Conservation (phyloP, 1,284 basidiomycete species). For the Coriolopsis trogii region DNA sequence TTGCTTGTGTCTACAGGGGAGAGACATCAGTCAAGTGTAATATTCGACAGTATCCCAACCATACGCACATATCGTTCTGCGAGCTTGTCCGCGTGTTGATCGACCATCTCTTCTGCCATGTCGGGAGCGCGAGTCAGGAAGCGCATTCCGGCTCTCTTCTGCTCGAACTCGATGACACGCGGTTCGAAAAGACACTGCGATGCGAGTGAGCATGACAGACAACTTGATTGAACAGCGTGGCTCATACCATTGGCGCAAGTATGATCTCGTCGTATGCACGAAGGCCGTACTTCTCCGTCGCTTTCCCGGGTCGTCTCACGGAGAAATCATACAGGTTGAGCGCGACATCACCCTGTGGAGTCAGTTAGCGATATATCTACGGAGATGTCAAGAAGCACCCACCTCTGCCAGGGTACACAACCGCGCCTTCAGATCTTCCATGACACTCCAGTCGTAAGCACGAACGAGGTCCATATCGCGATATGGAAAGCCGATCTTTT, state of each 20-base stretch:
- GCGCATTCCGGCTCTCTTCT: constrained; percentile 60
- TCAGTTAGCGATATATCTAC: neutral
- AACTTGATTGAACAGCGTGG: neutral
- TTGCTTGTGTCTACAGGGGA: constrained; percentile 72
- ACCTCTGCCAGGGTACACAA: constrained; percentile 88
- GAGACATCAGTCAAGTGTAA: no score
- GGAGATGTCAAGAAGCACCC: constrained; percentile 19
- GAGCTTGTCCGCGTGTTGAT: constrained; percentile 62
- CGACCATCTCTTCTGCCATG: constrained; percentile 75
- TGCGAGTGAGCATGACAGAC: neutral
- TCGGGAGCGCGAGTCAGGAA: constrained; percentile 50
- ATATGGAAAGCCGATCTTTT: constrained; percentile 89
- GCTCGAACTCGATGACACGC: constrained; percentile 87
- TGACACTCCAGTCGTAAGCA: constrained; percentile 84
- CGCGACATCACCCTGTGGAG: constrained; percentile 76
- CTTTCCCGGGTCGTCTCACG: constrained; percentile 74
- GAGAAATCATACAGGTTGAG: constrained; percentile 90
- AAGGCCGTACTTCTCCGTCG: constrained; percentile 88
- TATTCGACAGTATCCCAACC: no score
- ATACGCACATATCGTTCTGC: constrained; percentile 12
- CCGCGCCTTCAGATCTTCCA: constrained; percentile 86
- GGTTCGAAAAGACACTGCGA: constrained; percentile 90
- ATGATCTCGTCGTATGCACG: constrained; percentile 97
- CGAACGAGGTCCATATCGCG: constrained; percentile 75
- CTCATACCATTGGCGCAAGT: constrained; percentile 85